Evolutionary conservation across 106 monocot genomes (phyloP), one percentile per base, ranked within the genome.

Genomic region (Ottelia alismoides): DNA sequence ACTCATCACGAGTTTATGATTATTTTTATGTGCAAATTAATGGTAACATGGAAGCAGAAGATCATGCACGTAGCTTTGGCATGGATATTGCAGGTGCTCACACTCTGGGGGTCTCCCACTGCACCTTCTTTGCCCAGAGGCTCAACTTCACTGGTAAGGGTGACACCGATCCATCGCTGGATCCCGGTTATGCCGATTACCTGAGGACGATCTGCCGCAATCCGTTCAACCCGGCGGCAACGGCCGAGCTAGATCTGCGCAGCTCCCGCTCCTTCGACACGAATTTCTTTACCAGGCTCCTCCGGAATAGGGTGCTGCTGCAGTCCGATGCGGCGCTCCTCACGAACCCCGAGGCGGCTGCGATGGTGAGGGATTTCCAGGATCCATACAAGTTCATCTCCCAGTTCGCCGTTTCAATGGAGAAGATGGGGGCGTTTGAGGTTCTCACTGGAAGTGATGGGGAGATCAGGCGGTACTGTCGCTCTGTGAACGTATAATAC

Each of bases 361-460:
- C 40, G 40, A 16, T 16, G 10, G 40, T 43, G 40, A 6, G 40
- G 10, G 10, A 16, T 16, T 7, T 43, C 10, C 40, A 7, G 10
- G 16, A 43, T 16, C 40, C 40, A 16, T 6, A 6, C 40, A 16
- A 6, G 40, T 43, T 43, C 40, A 7, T 43, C 40, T 6, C 6
- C 16, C 40, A 43, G 40, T 43, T 43, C 40, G 40, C 10, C 10
- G 16, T 6, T 6, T 43, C 40, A 6, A 43, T 43, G 40, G 16
- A 16, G 40, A 43, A 43, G 40, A 43, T 43, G 40, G 40, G 40
- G 10, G 40, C 31, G 2, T 11, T 77, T 25, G 61, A 29, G 19
- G 76, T 76, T 49, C 61, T 70, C 43, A 70, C 76, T 0, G 65
- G 76, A 10, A 51, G 29, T 9, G 25, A 50, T 30, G 76, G 76